phyloP scores from a whole-genome alignment of 306 rosid genomes.

The Cicer judaicum region DNA sequence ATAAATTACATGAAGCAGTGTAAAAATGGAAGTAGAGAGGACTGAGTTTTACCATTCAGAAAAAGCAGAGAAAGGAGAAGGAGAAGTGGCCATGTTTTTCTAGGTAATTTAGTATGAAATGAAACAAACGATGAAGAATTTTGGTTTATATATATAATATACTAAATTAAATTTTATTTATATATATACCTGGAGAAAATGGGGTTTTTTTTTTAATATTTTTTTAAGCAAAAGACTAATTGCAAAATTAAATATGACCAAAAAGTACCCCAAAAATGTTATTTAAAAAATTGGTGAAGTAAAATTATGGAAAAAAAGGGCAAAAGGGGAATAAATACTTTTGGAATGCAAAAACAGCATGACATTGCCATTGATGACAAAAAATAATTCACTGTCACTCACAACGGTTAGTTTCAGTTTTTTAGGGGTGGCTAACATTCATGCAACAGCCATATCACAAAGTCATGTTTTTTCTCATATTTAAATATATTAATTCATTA shows the following conservation, averaged over 20 bases:
- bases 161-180: too few species aligned
- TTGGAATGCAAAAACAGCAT: too few species aligned
- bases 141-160: neutral
- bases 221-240: neutral
- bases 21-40: conserved; percentile 30
- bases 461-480: too few species aligned
- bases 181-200: neutral
- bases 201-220: neutral
- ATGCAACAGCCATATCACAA: too few species aligned
- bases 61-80: conserved; percentile 45
- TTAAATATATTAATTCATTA: too few species aligned
- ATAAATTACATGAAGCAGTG: conserved; percentile 7
- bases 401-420: neutral
- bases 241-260: neutral
- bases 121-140: neutral
- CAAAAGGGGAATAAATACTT: neutral
- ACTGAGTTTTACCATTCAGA: conserved; percentile 49
- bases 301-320: neutral
- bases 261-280: neutral
- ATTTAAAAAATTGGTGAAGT: neutral
- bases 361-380: neutral
- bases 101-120: neutral
- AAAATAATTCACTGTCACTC: neutral
- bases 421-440: too few species aligned
- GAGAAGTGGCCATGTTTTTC: conserved; percentile 37